phyloP scores from a whole-genome alignment of 305 asterid species.

The Fraxinus xanthoxyloides region DNA sequence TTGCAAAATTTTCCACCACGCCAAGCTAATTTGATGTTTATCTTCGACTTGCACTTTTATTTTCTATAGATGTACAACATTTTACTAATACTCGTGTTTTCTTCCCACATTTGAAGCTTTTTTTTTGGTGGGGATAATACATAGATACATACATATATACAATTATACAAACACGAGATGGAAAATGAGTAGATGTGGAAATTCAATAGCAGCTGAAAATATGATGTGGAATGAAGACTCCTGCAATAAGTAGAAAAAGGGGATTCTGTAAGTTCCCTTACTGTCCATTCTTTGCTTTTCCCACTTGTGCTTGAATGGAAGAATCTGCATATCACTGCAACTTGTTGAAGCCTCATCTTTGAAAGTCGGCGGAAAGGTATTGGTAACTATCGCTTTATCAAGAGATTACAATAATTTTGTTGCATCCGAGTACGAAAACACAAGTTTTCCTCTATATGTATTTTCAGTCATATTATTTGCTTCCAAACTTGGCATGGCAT shows the following conservation, averaged over 20 bases:
- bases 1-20: background rate
- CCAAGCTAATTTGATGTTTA: background rate
- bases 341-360: background rate
- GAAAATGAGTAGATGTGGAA: background rate
- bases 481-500: background rate
- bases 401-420: background rate
- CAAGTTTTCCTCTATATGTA: background rate
- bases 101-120: background rate
- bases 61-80: background rate
- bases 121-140: background rate
- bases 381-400: background rate
- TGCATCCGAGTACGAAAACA: background rate
- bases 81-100: background rate
- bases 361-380: background rate
- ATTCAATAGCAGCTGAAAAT: background rate
- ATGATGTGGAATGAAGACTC: background rate
- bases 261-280: background rate
- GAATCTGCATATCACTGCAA: background rate
- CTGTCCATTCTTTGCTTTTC: background rate
- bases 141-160: background rate
- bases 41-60: background rate
- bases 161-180: background rate
- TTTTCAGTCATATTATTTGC: background rate
- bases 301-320: background rate
- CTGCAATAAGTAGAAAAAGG: background rate